Evolutionary conservation across 2,329 filamentous ascomycete genomes (phyloP).

Genomic region (Trichoderma breve): DNA sequence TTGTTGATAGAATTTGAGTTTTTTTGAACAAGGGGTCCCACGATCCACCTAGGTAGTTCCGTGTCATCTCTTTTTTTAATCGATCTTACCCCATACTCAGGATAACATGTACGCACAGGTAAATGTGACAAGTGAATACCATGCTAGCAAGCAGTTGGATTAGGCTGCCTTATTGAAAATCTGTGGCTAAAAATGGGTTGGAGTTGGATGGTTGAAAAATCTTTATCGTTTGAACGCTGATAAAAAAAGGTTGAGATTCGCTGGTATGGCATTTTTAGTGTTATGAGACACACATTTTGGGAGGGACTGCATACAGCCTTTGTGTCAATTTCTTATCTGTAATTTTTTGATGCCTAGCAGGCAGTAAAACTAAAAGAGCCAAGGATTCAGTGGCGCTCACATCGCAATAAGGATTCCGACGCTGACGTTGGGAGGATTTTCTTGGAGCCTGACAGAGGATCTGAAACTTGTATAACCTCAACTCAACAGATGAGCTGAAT

Average conservation of each 20-base stretch:
- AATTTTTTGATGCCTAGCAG: background rate
- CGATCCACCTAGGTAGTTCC: background rate
- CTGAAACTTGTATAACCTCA: background rate
- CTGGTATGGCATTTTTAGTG: background rate
- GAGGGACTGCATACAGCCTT: background rate
- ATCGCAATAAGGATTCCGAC: background rate
- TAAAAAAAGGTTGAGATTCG: background rate
- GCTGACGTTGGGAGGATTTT: background rate
- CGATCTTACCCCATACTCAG: background rate
- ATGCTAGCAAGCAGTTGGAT: background rate
- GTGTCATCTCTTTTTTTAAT: background rate
- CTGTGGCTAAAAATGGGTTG: background rate
- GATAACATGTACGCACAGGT: background rate
- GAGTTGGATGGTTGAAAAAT: background rate
- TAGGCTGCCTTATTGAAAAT: background rate
- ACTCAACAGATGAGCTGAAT: background rate
- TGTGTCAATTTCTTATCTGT: background rate
- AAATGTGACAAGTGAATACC: background rate
- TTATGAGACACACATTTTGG: background rate
- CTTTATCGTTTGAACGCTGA: background rate
- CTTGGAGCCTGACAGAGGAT: background rate
- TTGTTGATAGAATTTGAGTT: background rate
- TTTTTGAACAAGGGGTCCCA: background rate
- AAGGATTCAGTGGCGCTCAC: background rate
- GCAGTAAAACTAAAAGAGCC: background rate